Evolutionary conservation across 768 basidiomycete species (phyloP), one percentile per base, ranked within the genome.

Genomic region (Trametes cinnabarina): DNA sequence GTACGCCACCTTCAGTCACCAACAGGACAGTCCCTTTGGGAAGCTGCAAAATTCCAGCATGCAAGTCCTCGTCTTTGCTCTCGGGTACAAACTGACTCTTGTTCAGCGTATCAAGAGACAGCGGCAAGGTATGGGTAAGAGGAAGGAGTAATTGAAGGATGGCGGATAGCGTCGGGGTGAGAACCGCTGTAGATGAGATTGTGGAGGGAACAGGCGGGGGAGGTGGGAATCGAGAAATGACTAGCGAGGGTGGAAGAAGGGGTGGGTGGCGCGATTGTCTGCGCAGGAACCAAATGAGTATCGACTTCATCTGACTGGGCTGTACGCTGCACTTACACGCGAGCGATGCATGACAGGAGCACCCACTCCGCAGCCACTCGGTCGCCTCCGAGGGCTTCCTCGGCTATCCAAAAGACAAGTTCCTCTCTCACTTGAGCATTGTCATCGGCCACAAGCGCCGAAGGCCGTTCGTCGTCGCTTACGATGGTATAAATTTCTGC

Each of bases 41-140:
- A 14, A 91, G 78, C 66, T 94, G 91, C 25, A 94, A 74, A 61
- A 79, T 79, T 2, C 92, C 91, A 2, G 87, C 82, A 59, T 87
- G 84, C 4, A 94, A 73, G 63, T 92, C 89, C 47, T 90, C 80
- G 57, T 85, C 83, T 46, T 83, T 85, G 63, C 79, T 80, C 65
- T 87, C 84, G 0, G 90, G 91, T 30, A 71, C 71, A 65, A 89
- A 92, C 1, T 71, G 64, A 0, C 70, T 75, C 22, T 73, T 75
- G 66, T 93, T 92, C 47, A 93, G 69, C 6, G 76, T 68, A 26
- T 82, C 75, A 15, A 92, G 74, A 7, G 89, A 85, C 15, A 92
- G 77, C 0, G 85, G 82, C 5, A 91, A 68, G 1, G 73, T 74
- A 3, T 78, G 71, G 8, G 83, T 72, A 23, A 83, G 70, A 0